Percentiles rank a stretch among this genome's conserved stretches.
Conservation (phyloP, 1,284 basidiomycete species). For the Exobasidium cylindrosporum region DNA sequence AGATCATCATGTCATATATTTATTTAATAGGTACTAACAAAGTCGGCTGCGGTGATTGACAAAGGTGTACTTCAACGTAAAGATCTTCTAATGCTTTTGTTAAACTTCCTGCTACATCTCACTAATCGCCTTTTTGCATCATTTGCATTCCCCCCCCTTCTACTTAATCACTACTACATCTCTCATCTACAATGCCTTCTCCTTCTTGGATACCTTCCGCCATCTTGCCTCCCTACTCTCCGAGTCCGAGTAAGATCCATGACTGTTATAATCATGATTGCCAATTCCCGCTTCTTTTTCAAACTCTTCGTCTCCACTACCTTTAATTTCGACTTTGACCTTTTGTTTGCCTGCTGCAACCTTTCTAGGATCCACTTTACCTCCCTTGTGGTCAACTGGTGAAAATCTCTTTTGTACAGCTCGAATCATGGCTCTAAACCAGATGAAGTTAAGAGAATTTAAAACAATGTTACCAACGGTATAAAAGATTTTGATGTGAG, state of each 20-base stretch:
- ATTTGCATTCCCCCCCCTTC: too few species aligned
- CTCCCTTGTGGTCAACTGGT: constrained; percentile 10
- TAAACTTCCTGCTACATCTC: too few species aligned
- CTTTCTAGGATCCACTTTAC: constrained; percentile 27
- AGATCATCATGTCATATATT: too few species aligned
- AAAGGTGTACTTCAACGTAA: too few species aligned
- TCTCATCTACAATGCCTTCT: not conserved
- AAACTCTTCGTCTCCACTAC: constrained; percentile 35
- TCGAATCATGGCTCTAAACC: constrained; percentile 53
- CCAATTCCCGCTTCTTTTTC: constrained; percentile 27
- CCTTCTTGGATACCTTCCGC: constrained; percentile 13
- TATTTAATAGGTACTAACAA: too few species aligned
- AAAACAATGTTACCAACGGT: constrained; percentile 37
- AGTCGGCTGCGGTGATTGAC: too few species aligned
- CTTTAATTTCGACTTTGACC: constrained; percentile 31
- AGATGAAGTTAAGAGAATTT: constrained; percentile 55
- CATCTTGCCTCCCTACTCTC: constrained; percentile 11
- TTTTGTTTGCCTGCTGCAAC: constrained; percentile 32
- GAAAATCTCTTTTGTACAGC: constrained; percentile 54
- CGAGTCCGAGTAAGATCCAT: constrained; percentile 11
- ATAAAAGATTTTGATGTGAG: constrained; percentile 31
- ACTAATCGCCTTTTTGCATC: too few species aligned
- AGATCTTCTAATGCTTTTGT: too few species aligned
- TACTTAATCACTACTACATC: too few species aligned
- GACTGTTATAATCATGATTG: constrained; percentile 1